Evolutionary conservation across 768 basidiomycete species (phyloP).

Genomic region (Suillus fuscotomentosus): DNA sequence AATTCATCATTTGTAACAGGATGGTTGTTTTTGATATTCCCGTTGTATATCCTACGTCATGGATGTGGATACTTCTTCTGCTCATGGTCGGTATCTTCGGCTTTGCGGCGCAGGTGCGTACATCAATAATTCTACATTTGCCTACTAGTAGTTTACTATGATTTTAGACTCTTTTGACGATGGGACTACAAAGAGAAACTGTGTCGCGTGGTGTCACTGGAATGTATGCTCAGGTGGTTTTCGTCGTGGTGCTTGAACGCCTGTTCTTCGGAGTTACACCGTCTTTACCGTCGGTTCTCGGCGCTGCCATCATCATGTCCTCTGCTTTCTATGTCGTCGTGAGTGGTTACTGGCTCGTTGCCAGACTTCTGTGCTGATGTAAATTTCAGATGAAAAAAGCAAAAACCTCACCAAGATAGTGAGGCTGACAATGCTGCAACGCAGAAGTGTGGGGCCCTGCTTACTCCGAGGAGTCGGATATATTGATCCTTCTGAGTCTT

Average conservation of each 20-base stretch:
- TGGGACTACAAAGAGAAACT: constrained; percentile 63
- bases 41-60: constrained; percentile 17
- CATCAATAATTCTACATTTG: neutral
- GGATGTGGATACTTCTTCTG: constrained; percentile 15
- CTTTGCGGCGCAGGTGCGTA: constrained; percentile 17
- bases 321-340: constrained; percentile 69
- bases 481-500: neutral
- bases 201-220: constrained; percentile 62
- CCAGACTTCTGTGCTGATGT: neutral
- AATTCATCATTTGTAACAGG: constrained; percentile 4
- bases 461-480: neutral
- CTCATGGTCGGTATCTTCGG: constrained; percentile 15
- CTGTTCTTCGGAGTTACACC: constrained; percentile 62
- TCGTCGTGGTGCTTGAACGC: constrained; percentile 62
- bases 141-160: neutral
- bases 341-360: constrained; percentile 18
- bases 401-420: neutral
- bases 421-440: no score
- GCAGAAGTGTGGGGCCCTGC: neutral
- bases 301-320: constrained; percentile 61
- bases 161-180: constrained; percentile 49
- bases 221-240: constrained; percentile 63
- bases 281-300: constrained; percentile 55
- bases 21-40: constrained; percentile 9
- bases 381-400: neutral